Evolutionary conservation across 1,284 basidiomycete genomes (phyloP).

Genomic region (Leucoagaricus sp.): DNA sequence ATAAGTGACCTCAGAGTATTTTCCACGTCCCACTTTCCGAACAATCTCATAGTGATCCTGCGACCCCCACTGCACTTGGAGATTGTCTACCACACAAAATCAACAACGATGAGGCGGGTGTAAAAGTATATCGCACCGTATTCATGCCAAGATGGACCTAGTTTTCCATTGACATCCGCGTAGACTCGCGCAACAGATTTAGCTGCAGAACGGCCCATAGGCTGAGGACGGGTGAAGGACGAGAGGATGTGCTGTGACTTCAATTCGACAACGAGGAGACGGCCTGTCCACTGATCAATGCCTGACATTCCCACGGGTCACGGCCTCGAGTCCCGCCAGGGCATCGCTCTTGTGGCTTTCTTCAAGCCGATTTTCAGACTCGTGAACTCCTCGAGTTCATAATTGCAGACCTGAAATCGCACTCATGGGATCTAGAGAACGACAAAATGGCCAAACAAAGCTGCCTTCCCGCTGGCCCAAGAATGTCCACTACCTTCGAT

Average conservation of each 20-base stretch:
- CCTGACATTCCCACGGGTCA: slow-evolving; percentile 18
- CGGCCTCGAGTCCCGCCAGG: background rate
- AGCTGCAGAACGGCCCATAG: slow-evolving; percentile 64
- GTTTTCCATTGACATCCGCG: slow-evolving; percentile 69
- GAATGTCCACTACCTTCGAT: slow-evolving; percentile 13
- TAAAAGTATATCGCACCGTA: slow-evolving; percentile 53
- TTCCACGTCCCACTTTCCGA: slow-evolving; percentile 94
- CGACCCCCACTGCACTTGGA: slow-evolving; percentile 92
- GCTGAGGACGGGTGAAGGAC: slow-evolving; percentile 19
- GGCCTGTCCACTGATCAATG: slow-evolving; percentile 12
- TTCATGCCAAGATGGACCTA: slow-evolving; percentile 81
- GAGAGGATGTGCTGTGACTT: slow-evolving; percentile 22
- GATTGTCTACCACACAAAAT: slow-evolving; percentile 61
- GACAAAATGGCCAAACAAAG: background rate
- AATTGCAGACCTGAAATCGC: background rate
- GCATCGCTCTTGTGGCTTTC: no score
- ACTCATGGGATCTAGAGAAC: background rate
- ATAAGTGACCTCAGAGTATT: slow-evolving; percentile 85
- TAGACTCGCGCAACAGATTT: slow-evolving; percentile 79
- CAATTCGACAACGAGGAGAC: slow-evolving; percentile 15
- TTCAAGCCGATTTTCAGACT: background rate
- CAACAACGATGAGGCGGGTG: slow-evolving; percentile 21
- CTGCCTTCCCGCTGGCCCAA: slow-evolving; percentile 17
- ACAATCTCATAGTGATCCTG: slow-evolving; percentile 99
- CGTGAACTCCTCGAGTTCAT: background rate